These are phyloP conservation scores for Rhododendron kiyosumense DNA, from an alignment of 148 eudicot genomes.

Conservation along the genomic window DNA sequence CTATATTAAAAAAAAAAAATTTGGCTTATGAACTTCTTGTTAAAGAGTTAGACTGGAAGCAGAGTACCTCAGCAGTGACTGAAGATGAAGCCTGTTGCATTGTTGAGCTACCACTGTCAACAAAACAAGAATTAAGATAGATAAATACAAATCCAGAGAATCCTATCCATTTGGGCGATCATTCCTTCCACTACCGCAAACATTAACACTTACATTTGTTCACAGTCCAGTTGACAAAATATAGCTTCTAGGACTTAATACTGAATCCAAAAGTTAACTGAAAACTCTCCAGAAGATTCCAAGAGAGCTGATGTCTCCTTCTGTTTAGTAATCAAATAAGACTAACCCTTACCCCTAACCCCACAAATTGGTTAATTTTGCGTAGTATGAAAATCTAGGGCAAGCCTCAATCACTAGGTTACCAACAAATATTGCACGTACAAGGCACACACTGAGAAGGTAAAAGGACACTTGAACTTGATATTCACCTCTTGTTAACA, in stretches of 20 bases:
- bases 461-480: neutral
- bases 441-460: neutral
- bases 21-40: neutral
- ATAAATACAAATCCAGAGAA: neutral
- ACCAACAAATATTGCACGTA: neutral
- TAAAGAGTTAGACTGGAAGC: neutral
- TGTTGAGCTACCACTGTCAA: conserved; percentile 38
- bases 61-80: conserved; percentile 56
- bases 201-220: neutral
- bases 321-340: neutral
- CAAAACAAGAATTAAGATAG: neutral
- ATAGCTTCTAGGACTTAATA: neutral
- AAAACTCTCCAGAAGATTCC: neutral
- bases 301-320: neutral
- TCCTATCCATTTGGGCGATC: neutral
- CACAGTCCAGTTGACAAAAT: neutral
- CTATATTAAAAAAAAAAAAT: neutral
- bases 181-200: neutral
- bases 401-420: neutral
- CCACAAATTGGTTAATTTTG: neutral
- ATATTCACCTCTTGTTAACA: neutral
- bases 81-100: conserved; percentile 55
- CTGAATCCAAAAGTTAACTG: neutral
- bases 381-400: neutral
- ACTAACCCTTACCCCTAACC: neutral